Base-by-base conservation (phyloP, 352 stramenopile species). In the Nothophytophthora sp. region DNA sequence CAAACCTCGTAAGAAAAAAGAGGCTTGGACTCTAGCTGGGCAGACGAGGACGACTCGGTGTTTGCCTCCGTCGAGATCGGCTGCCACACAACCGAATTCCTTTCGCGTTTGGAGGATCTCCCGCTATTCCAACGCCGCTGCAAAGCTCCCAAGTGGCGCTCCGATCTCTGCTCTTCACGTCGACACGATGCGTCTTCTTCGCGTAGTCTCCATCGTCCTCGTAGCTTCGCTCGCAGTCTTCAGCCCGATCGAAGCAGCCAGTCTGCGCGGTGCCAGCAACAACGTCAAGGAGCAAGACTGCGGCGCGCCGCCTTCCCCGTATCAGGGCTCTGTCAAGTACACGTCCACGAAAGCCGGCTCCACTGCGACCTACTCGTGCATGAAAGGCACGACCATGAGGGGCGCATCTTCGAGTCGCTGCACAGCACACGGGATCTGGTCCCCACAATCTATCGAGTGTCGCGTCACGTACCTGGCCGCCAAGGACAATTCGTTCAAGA, bases 401-500 rank as follows among this genome's bases (percentile, higher is more conserved):
- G 71, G 71, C 15, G 32, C 55, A 2, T 38, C 56, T 2, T 64
- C 62, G 15, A 10, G 68, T 10, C 64, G 56, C 13, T 88, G 76
- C 52, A 67, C 44, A 3, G 49, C 55, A 18, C 33, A 54, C 42
- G 76, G 76, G 32, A 37, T 57, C 42, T 88, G 76, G 76, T 73
- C 60, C 1, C 50, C 58, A 1, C 27, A 48, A 12, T 6, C 53
- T 10, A 70, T 70, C 1, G 54, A 69, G n/a, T 88, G 73, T 50
- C 68, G 73, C 10, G 50, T 83, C 52, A 49, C 56, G 22, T 88
- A 85, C 34, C 24, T 56, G 22, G 39, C 40, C 8, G 63, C 54
- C 24, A 80, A 74, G 6, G 76, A 88, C 60, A 81, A 81, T 62
- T 62, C 57, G 22, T 88, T 60, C 59, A 83, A 70, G 62, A 86